These are phyloP conservation scores for Gymnopilus dilepis DNA, from an alignment of 768 basidiomycete genomes.

Conservation along the genomic window DNA sequence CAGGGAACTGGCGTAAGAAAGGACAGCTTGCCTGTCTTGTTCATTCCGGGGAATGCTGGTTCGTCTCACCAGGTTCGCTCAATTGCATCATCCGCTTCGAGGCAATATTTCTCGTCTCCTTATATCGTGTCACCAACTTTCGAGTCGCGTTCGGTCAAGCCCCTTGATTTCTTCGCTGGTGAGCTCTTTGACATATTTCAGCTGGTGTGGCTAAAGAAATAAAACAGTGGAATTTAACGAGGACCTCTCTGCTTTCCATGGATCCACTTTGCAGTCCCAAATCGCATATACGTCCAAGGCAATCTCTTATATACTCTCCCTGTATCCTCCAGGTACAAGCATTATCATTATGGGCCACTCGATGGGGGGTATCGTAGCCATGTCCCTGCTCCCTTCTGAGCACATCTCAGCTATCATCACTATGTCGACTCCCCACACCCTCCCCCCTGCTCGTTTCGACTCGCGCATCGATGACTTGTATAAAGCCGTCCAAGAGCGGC, in stretches of 20 bases:
- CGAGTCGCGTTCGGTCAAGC: conserved; percentile 47
- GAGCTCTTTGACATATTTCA: conserved; percentile 6
- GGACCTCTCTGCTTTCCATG: conserved; percentile 95
- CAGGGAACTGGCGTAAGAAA: conserved; percentile 22
- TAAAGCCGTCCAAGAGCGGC: conserved; percentile 40
- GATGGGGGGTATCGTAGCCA: conserved; percentile 95
- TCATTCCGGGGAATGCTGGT: conserved; percentile 97
- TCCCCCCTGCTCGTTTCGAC: conserved; percentile 91
- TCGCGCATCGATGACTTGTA: conserved; percentile 80
- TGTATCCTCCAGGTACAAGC: conserved; percentile 66
- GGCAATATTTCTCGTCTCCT: conserved; percentile 77
- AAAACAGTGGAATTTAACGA: conserved; percentile 91
- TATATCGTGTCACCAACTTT: conserved; percentile 60
- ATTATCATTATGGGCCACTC: conserved; percentile 91
- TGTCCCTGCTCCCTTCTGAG: conserved; percentile 70
- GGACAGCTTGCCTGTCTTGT: conserved; percentile 84
- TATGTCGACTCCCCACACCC: conserved; percentile 92
- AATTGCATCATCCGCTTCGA: conserved; percentile 88
- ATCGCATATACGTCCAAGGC: conserved; percentile 73
- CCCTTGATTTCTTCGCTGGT: conserved; percentile 90
- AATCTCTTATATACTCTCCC: conserved; percentile 77
- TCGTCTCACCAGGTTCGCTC: conserved; percentile 93
- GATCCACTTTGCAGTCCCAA: conserved; percentile 84
- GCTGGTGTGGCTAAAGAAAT: background rate
- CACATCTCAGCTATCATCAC: conserved; percentile 84